phyloP scores from a whole-genome alignment of 352 stramenopile genomes.

The Pythium volutum region DNA sequence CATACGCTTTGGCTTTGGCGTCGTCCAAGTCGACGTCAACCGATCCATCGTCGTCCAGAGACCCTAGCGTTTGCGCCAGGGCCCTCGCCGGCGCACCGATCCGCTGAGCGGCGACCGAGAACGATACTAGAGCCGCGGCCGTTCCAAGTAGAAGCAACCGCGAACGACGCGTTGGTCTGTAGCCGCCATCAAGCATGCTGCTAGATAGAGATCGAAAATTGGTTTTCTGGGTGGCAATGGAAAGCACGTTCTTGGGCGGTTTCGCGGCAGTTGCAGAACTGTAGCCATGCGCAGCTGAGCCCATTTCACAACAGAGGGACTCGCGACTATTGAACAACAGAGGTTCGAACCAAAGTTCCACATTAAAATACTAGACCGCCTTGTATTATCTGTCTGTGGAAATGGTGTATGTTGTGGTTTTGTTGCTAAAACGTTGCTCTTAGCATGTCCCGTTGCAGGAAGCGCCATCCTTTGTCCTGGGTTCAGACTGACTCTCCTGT shows the following conservation, averaged over 20 bases:
- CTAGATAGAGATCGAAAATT: not conserved
- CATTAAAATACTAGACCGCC: not conserved
- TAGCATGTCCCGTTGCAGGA: conserved; percentile 4
- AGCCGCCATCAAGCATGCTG: not conserved
- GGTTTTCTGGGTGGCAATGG: not conserved
- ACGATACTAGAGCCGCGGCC: not conserved
- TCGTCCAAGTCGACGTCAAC: not conserved
- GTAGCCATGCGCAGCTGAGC: not conserved
- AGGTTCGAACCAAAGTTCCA: not conserved
- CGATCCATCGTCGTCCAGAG: not conserved
- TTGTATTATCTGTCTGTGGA: too few species aligned
- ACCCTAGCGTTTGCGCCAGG: not conserved
- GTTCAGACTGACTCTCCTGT: not conserved
- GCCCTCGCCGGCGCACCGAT: not conserved
- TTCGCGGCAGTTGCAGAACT: not conserved
- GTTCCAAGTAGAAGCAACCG: not conserved
- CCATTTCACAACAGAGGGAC: not conserved
- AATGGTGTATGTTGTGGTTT: not conserved
- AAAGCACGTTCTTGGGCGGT: not conserved
- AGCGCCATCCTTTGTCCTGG: not conserved
- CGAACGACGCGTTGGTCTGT: not conserved
- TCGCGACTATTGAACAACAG: not conserved
- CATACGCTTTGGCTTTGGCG: not conserved
- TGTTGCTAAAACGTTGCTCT: not conserved
- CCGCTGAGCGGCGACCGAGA: not conserved